Percentiles rank a stretch among this genome's conserved stretches.
These are phyloP conservation scores for Pascua guehoae DNA, from an alignment of 1,284 basidiomycete genomes.

Conservation along the genomic window DNA sequence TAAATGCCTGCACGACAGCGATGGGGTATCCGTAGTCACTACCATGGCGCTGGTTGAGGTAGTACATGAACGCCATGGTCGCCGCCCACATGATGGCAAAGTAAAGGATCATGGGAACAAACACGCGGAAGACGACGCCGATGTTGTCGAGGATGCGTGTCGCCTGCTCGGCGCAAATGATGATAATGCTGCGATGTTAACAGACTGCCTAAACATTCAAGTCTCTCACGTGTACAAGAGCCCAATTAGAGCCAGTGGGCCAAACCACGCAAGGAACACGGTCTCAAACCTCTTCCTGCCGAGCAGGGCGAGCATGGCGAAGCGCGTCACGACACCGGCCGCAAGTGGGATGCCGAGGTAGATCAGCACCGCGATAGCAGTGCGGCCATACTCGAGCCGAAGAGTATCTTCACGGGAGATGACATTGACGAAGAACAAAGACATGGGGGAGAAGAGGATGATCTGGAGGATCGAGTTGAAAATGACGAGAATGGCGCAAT, in stretches of 20 bases:
- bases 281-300: constrained; percentile 56
- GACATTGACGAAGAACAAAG: constrained; percentile 71
- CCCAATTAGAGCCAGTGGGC: constrained; percentile 67
- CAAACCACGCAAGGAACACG: constrained; percentile 66
- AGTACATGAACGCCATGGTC: constrained; percentile 60
- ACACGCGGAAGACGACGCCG: constrained; percentile 68
- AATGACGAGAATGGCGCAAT: constrained; percentile 66
- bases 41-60: constrained; percentile 44
- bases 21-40: constrained; percentile 57
- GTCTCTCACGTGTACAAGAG: constrained; percentile 55
- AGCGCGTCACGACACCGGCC: constrained; percentile 67
- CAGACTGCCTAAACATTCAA: neutral
- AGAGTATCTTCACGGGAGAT: constrained; percentile 56
- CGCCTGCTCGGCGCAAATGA: constrained; percentile 68
- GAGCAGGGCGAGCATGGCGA: constrained; percentile 54
- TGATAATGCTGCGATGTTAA: constrained; percentile 54
- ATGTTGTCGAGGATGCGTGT: constrained; percentile 63
- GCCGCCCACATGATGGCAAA: constrained; percentile 72
- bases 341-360: constrained; percentile 69
- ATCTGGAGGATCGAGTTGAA: constrained; percentile 66
- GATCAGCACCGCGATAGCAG: constrained; percentile 68
- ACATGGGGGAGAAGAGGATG: constrained; percentile 69
- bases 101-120: constrained; percentile 75
- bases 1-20: constrained; percentile 63
- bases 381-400: constrained; percentile 62